Conservation (phyloP, 2,329 filamentous ascomycete genomes). For the Talaromyces sp. region DNA sequence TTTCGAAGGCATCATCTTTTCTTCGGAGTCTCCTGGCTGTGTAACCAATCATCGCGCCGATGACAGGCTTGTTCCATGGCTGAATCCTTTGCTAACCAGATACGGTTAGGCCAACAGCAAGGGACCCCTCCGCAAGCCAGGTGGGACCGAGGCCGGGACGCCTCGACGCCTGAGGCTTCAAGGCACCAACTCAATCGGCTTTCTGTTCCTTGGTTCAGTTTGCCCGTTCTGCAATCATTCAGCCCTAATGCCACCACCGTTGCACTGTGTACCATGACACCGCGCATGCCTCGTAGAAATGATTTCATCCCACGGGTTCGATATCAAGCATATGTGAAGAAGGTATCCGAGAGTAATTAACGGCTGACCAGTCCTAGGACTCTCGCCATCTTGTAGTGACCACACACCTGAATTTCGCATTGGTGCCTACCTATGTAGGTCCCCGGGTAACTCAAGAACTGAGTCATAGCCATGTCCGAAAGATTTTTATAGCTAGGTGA, state of each 20-base stretch:
- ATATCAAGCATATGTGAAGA: no score
- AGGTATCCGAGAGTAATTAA: no score
- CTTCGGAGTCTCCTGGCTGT: background rate
- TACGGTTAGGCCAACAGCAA: background rate
- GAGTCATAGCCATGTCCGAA: no score
- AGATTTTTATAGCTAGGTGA: no score
- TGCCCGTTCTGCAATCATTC: background rate
- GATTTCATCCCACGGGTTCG: background rate
- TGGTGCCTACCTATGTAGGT: no score
- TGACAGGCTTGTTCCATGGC: background rate
- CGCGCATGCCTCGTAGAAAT: background rate
- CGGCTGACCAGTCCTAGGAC: no score
- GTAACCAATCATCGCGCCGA: background rate
- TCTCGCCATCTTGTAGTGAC: no score
- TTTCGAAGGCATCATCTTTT: background rate
- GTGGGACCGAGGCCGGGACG: background rate
- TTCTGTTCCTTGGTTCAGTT: background rate
- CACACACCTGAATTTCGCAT: no score
- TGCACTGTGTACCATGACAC: background rate
- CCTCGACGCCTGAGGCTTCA: background rate
- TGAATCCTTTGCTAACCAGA: background rate
- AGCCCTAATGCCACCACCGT: background rate
- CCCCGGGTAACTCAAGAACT: no score
- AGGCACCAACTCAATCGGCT: background rate
- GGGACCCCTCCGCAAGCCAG: background rate